A percentile compares a stretch with the other conserved stretches of the same genome.
Evolutionary conservation across 306 rosid species (phyloP).

Genomic region (Arachis stenosperma): DNA sequence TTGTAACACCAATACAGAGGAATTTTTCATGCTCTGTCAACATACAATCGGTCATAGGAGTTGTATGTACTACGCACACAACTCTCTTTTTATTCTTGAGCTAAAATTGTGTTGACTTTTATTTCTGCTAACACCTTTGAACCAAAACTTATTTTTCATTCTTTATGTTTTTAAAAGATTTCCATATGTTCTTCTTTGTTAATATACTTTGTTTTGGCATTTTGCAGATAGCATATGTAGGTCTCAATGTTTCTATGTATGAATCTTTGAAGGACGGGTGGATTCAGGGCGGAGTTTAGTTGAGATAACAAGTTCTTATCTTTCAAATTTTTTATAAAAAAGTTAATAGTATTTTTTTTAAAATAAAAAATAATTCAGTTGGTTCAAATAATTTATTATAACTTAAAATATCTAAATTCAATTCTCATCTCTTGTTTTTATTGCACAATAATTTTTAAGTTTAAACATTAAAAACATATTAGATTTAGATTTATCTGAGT

Average conservation of each 20-base stretch:
- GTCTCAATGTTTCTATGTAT: slow-evolving; percentile 92
- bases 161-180: neutral
- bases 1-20: slow-evolving; percentile 62
- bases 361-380: no score
- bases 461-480: no score
- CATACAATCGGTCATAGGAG: slow-evolving; percentile 77
- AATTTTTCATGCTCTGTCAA: slow-evolving; percentile 65
- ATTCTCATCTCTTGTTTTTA: no score
- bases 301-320: no score
- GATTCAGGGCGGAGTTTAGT: slow-evolving; percentile 21
- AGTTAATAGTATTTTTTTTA: no score
- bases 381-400: no score
- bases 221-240: slow-evolving; percentile 83
- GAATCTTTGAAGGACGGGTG: slow-evolving; percentile 93
- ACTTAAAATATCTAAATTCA: no score
- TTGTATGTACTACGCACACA: slow-evolving; percentile 49
- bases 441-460: no score
- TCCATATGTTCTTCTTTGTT: neutral
- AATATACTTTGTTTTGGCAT: neutral
- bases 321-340: no score
- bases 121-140: neutral
- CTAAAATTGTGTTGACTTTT: neutral
- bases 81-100: neutral
- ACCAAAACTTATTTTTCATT: neutral
- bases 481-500: no score